These are phyloP conservation scores for Ascochyta pisi DNA, from an alignment of 2,329 filamentous ascomycete species.

Conservation along the genomic window DNA sequence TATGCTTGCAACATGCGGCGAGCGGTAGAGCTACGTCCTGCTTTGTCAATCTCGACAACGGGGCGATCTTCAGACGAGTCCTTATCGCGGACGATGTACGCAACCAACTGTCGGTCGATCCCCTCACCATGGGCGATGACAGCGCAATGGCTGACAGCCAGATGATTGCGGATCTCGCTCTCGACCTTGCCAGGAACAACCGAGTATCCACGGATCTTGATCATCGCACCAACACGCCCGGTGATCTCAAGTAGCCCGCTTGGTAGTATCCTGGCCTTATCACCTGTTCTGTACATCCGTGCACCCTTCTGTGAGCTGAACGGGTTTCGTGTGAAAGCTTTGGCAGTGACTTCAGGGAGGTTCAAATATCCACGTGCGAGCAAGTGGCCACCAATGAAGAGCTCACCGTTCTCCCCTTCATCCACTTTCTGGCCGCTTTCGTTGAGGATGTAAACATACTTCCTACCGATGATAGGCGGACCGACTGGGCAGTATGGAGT, in stretches of 20 bases:
- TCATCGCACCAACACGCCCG: constrained; percentile 78
- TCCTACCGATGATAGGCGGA: constrained; percentile 67
- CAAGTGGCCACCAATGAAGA: constrained; percentile 76
- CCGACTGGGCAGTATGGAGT: constrained; percentile 76
- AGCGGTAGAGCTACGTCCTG: constrained; percentile 73
- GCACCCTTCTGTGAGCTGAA: constrained; percentile 67
- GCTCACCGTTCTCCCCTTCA: constrained; percentile 70
- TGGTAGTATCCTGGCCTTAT: constrained; percentile 70
- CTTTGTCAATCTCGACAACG: constrained; percentile 69
- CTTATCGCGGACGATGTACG: constrained; percentile 75
- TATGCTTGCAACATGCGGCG: constrained; percentile 69
- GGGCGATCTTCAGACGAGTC: constrained; percentile 66
- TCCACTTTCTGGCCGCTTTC: constrained; percentile 69
- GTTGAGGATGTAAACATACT: constrained; percentile 75
- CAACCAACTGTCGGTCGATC: constrained; percentile 75
- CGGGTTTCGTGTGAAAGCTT: constrained; percentile 71
- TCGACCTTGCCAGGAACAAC: constrained; percentile 80
- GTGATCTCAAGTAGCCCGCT: constrained; percentile 77
- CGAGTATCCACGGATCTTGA: constrained; percentile 80
- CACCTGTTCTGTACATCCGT: constrained; percentile 77
- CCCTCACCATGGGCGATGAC: constrained; percentile 79
- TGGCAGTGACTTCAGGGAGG: constrained; percentile 76
- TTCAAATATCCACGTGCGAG: constrained; percentile 78
- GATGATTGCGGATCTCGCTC: constrained; percentile 71
- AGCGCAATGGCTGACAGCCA: constrained; percentile 75